phyloP scores from a whole-genome alignment of 257 asterid species.

The Solanum pimpinellifolium region DNA sequence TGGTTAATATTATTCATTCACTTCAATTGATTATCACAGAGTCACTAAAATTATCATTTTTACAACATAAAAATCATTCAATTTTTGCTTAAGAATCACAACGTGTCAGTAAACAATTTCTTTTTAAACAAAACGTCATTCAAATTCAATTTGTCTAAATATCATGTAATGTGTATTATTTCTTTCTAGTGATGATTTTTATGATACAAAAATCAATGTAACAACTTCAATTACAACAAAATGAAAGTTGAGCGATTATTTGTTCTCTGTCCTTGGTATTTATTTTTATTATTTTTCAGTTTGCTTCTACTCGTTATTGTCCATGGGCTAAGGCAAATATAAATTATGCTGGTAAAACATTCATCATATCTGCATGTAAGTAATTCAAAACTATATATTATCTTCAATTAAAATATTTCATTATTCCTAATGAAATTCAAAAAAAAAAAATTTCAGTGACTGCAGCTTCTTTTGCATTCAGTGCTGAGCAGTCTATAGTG shows the following conservation, averaged over 20 bases:
- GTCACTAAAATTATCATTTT: neutral
- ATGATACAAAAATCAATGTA: neutral
- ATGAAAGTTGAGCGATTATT: neutral
- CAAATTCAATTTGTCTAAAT: neutral
- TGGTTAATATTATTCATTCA: neutral
- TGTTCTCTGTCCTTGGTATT: neutral
- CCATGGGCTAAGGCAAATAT: constrained; percentile 37
- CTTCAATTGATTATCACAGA: neutral
- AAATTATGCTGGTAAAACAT: constrained; percentile 39
- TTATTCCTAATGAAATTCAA: neutral
- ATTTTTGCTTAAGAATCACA: neutral
- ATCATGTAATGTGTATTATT: neutral
- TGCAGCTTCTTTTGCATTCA: neutral
- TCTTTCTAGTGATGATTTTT: neutral
- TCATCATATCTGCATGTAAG: constrained; percentile 25
- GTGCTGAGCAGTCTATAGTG: neutral
- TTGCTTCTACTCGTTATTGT: constrained; percentile 18
- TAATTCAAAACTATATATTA: neutral
- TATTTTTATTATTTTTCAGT: neutral
- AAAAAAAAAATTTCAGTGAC: neutral
- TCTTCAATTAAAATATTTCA: neutral
- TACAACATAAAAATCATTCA: neutral
- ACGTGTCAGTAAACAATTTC: neutral
- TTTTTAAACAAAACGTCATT: neutral
- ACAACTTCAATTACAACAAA: neutral